phyloP scores from a whole-genome alignment of 1,284 basidiomycete species.

The Heterobasidion annosum region DNA sequence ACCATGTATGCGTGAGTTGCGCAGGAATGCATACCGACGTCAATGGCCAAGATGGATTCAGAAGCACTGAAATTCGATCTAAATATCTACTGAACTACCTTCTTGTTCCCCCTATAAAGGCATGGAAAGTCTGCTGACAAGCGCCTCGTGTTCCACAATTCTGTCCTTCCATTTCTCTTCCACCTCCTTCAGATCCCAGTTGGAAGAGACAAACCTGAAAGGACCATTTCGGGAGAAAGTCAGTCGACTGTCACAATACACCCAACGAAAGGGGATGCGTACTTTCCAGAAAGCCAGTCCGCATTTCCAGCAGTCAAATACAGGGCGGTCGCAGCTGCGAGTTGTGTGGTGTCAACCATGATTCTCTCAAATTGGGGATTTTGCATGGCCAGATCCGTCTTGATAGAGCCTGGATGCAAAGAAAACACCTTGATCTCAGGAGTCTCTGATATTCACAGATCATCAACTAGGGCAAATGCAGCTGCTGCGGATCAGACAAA shows the following conservation, averaged over 20 bases:
- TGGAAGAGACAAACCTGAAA: slow-evolving; percentile 1
- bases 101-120: background rate
- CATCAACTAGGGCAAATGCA: background rate
- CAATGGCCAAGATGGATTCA: too few species aligned
- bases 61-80: too few species aligned
- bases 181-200: slow-evolving; percentile 9
- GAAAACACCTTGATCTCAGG: slow-evolving; percentile 6
- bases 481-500: background rate
- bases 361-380: background rate
- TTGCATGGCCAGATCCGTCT: background rate
- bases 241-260: slow-evolving; percentile 3
- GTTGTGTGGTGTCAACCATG: background rate
- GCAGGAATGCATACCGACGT: too few species aligned
- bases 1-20: too few species aligned
- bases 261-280: slow-evolving; percentile 5
- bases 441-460: slow-evolving; percentile 2
- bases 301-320: slow-evolving; percentile 1
- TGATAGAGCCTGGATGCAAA: slow-evolving; percentile 9
- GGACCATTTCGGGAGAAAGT: slow-evolving; percentile 2
- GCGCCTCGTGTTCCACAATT: slow-evolving; percentile 1
- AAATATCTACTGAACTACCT: too few species aligned
- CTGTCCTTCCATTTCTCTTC: slow-evolving; percentile 5
- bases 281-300: slow-evolving; percentile 3
- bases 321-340: background rate
- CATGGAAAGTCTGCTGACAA: slow-evolving; percentile 3